Base-by-base conservation (phyloP, 2,329 filamentous ascomycete species). In the Alternaria rosae region DNA sequence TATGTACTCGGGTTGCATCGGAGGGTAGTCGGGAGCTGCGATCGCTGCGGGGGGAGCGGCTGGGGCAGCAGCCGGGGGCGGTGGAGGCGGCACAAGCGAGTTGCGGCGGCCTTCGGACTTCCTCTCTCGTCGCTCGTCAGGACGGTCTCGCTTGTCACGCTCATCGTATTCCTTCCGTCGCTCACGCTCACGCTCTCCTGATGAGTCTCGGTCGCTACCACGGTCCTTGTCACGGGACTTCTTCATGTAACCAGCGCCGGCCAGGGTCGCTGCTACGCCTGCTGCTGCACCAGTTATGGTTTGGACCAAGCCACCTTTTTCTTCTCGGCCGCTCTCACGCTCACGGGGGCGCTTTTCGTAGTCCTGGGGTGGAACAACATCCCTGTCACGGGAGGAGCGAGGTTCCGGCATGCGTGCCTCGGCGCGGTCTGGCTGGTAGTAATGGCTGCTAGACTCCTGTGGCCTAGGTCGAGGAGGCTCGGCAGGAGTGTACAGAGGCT, bases 141-240 rank as follows among this genome's bases (percentile, higher is more conserved):
- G 63, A 17, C 70, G 66, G 43, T 72, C 70, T 42, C 68, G 69
- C 42, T 65, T 64, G 25, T 72, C 70, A 21, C 74, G 73, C 42
- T 77, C 79, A 25, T 78, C 75, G 20, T 73, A 65, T 44, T 72
- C 68, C 54, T 62, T 66, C 20, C 67, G 68, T 21, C 68, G 65
- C 72, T 82, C 75, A 79, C 85, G 76, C 71, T 82, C 75, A 80
- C 85, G 50, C 15, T 62, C 59, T 11, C 55, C 59, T 9, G 59
- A 62, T 5, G 59, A 62, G 55, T 62, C 59, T 43, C 59, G 59
- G 50, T 62, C 59, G 21, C 59, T 62, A 15, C 35, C 43, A 26
- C 65, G 75, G 75, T 75, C 74, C 41, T 72, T 70, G 11, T 77
- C 78, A 21, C 70, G 74, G 25, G 69, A 3, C 35, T 38, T 66